Evolutionary conservation across 441 rosid species (phyloP).

Genomic region (Gossypium lobatum): DNA sequence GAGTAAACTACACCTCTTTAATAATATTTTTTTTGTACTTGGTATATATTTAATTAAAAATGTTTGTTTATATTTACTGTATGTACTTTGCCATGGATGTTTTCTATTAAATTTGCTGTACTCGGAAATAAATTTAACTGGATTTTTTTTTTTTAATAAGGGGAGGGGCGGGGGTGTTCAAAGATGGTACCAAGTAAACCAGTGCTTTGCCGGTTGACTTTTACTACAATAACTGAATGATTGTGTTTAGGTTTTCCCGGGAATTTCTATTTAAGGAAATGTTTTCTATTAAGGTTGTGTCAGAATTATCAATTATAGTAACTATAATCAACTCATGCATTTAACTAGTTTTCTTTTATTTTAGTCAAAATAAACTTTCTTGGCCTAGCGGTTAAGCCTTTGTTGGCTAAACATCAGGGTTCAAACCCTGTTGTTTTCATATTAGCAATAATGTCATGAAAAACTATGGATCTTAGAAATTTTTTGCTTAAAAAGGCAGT

Average conservation of each 20-base stretch:
- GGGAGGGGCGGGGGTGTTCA: too few species aligned
- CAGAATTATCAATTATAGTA: neutral
- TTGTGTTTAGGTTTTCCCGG: neutral
- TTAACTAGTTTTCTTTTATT: neutral
- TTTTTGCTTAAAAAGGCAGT: neutral
- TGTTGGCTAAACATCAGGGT: neutral
- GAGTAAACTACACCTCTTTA: neutral
- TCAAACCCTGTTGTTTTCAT: neutral
- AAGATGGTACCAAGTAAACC: neutral
- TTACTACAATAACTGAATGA: neutral
- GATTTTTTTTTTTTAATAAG: too few species aligned
- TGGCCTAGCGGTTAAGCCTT: neutral
- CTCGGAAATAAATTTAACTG: too few species aligned
- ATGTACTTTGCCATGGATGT: too few species aligned
- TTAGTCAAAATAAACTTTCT: neutral
- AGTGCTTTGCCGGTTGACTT: neutral
- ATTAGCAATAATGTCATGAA: neutral
- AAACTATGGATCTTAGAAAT: neutral
- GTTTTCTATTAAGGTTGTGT: neutral
- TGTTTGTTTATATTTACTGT: too few species aligned
- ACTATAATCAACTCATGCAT: neutral
- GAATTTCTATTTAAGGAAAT: neutral
- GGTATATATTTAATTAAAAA: neutral
- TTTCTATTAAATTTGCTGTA: too few species aligned
- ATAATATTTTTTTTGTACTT: neutral